Base-by-base conservation (phyloP, 768 basidiomycete genomes). In the Collybiopsis confluens region DNA sequence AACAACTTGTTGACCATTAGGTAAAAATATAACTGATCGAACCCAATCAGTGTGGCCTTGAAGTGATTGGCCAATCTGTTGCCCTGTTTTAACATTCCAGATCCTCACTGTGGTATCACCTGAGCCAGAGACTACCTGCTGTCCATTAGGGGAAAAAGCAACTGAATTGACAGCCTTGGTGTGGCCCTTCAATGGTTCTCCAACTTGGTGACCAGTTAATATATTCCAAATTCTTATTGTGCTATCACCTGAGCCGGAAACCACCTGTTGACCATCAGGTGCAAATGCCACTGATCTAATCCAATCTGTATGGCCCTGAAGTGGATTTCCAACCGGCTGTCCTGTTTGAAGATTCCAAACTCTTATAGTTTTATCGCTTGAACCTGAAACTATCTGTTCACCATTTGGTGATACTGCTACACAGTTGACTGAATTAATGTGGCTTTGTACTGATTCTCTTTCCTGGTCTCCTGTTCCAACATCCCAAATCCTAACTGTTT, bases 31-130 rank as follows among this genome's bases (percentile, higher is more conserved):
- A 7, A 56, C 43, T 16, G 41, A 57, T 2, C 1, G 20, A 4
- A 58, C 42, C 16, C 2, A 2, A 7, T 16, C 16, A 1, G 16
- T 28, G 33, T 54, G 51, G n/a, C 38, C 38, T 44, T 15, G 16
- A 10, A 54, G 15, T 35, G 24, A 16, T 4, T 78, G 82, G 47
- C 84, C 75, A 49, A 86, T 73, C 58, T 83, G 85, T 55, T 76
- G 70, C n/a, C 86, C 85, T 26, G 75, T 85, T 47, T 83, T 71
- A n/a, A 38, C 20, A 54, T 57, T 53, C 56, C 56, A 57, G 13
- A 57, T 57, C 8, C 56, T 37, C 9, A 57, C 44, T 16, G 56
- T 57, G 6, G 33, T 35, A 41, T 57, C 56, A 16, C 6, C 6
- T 4, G 56, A 57, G 18, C 38, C 38, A 40, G 38, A 40, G 8